Conservation (phyloP, 2,329 filamentous ascomycete species). For the Aspergillus amoenus region DNA sequence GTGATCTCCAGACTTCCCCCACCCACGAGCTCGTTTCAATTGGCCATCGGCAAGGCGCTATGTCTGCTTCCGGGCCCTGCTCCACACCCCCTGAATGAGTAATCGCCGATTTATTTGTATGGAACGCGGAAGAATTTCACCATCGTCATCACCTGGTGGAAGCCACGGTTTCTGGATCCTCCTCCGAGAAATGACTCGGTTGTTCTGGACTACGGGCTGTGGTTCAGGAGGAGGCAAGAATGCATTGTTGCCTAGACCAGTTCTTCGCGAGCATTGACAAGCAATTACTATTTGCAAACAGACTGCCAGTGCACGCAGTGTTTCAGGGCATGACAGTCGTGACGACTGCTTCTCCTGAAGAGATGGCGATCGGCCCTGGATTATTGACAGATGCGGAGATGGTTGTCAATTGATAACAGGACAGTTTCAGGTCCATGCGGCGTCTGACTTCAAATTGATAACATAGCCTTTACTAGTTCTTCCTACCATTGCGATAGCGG, state of each 20-base stretch:
- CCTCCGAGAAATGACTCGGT: not conserved
- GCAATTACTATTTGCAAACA: not conserved
- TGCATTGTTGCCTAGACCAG: not conserved
- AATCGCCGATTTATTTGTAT: constrained; percentile 7
- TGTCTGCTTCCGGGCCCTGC: constrained; percentile 18
- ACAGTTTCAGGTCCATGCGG: not conserved
- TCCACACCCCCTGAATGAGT: constrained; percentile 22
- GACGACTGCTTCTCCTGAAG: constrained; percentile 5
- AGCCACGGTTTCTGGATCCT: constrained; percentile 3
- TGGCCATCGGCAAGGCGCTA: not conserved
- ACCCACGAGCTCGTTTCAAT: constrained; percentile 9
- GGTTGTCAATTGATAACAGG: not conserved
- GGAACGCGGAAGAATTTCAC: constrained; percentile 10
- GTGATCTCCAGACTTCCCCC: constrained; percentile 17
- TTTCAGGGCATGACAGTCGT: constrained; percentile 7
- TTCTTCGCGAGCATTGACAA: not conserved
- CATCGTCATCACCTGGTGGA: not conserved
- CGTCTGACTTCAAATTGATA: not conserved
- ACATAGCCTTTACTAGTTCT: not conserved
- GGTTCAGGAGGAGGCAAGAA: not conserved
- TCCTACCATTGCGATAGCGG: not conserved
- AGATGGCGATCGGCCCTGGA: not conserved
- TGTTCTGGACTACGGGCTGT: not conserved
- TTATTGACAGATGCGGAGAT: not conserved
- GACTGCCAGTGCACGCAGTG: not conserved